Conservation (phyloP, 139 green algal genomes). For the Micractinium conductrix region DNA sequence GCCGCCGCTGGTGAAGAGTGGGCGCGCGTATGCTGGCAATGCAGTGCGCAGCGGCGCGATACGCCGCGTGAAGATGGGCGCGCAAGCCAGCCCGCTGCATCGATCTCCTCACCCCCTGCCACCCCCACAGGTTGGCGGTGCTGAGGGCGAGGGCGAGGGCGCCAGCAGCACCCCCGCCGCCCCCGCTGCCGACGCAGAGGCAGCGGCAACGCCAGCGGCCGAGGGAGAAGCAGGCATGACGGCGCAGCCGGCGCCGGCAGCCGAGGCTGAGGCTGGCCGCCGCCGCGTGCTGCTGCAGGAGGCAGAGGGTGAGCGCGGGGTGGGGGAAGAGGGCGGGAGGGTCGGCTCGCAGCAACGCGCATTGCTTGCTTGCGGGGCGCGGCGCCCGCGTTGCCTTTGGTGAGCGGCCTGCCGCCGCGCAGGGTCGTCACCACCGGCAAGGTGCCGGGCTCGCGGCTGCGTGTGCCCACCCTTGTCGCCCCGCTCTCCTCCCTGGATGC, state of each 20-base stretch:
- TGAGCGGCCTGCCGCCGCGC: too few relatives aligned
- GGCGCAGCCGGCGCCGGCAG: neutral
- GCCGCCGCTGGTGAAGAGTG: too few relatives aligned
- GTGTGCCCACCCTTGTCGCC: too few relatives aligned
- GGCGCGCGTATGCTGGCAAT: neutral
- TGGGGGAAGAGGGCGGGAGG: too few relatives aligned
- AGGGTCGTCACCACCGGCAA: too few relatives aligned
- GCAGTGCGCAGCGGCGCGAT: too few relatives aligned
- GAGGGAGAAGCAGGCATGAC: neutral
- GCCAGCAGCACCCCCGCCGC: neutral
- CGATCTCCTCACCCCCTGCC: neutral
- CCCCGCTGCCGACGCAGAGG: neutral
- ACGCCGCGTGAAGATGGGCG: too few relatives aligned
- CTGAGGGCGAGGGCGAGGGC: slow-evolving; percentile 4
- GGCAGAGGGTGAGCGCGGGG: neutral
- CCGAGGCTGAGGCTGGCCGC: slow-evolving; percentile 1
- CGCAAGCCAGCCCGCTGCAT: neutral
- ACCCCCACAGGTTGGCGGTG: neutral
- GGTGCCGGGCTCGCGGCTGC: too few relatives aligned
- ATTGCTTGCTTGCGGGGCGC: too few relatives aligned
- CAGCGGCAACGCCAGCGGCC: neutral
- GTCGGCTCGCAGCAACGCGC: too few relatives aligned
- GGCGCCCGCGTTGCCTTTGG: too few relatives aligned
- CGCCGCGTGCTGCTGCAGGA: slow-evolving; percentile 33
- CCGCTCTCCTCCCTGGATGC: neutral